A percentile compares a stretch with the other conserved stretches of the same genome.
Conservation (phyloP, 148 eudicot species). For the Polygonum aviculare region DNA sequence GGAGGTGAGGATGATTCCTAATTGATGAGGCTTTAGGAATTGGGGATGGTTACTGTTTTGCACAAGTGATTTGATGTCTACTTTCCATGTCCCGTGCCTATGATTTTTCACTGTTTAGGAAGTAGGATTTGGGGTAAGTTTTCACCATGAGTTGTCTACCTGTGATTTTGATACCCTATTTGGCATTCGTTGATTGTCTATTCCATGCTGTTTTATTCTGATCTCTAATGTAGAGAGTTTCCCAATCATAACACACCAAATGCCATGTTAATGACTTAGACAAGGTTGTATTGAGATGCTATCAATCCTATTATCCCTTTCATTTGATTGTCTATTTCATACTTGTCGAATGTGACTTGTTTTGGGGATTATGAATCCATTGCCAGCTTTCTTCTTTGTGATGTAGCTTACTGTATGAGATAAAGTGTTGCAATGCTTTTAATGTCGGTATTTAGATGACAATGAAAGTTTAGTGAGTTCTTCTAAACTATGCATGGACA, state of each 20-base stretch:
- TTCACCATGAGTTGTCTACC: not conserved
- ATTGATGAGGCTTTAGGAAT: too few relatives aligned
- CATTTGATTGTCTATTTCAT: not conserved
- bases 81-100: too few relatives aligned
- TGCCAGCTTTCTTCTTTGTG: not conserved
- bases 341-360: not conserved
- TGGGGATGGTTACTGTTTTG: too few relatives aligned
- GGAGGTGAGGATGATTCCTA: too few relatives aligned
- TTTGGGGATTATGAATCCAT: not conserved
- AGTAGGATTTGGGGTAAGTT: too few relatives aligned
- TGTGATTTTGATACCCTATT: not conserved
- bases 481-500: not conserved
- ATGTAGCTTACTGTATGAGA: not conserved
- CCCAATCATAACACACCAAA: not conserved
- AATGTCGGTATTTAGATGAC: not conserved
- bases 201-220: not conserved
- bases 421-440: not conserved
- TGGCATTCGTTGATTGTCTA: not conserved
- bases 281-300: not conserved
- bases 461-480: not conserved
- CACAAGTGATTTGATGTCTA: too few relatives aligned
- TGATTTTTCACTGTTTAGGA: too few relatives aligned
- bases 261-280: not conserved
- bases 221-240: not conserved
- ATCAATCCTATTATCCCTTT: not conserved